phyloP scores from a whole-genome alignment of 345 rosid species.

The Cardamine chenopodiifolia region DNA sequence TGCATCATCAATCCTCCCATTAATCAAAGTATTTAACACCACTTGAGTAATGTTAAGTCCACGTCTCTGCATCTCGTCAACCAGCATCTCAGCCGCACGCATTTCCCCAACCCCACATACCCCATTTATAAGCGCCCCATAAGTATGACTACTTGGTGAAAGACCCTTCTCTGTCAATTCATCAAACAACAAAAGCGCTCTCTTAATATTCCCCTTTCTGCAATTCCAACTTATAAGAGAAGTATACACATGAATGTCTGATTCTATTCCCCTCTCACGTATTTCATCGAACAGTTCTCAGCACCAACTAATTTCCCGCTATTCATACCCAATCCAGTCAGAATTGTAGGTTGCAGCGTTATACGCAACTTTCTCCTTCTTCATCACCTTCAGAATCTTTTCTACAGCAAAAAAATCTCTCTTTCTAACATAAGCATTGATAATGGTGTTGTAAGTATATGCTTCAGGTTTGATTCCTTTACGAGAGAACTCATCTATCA shows the following conservation, averaged over 20 bases:
- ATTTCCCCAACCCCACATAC: slow-evolving; percentile 66
- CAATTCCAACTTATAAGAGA: slow-evolving; percentile 54
- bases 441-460: slow-evolving; percentile 58
- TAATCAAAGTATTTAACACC: slow-evolving; percentile 63
- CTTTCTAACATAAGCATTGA: slow-evolving; percentile 53
- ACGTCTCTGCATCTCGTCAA: slow-evolving; percentile 64
- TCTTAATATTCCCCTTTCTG: slow-evolving; percentile 53
- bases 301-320: slow-evolving; percentile 48
- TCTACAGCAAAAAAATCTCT: slow-evolving; percentile 49
- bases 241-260: slow-evolving; percentile 58
- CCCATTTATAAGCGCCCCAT: slow-evolving; percentile 72
- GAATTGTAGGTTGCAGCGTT: slow-evolving; percentile 58
- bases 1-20: slow-evolving; percentile 79
- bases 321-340: slow-evolving; percentile 46
- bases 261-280: slow-evolving; percentile 53
- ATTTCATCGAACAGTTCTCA: slow-evolving; percentile 68
- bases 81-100: slow-evolving; percentile 68
- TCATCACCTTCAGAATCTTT: slow-evolving; percentile 59
- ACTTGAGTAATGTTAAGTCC: slow-evolving; percentile 55
- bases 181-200: slow-evolving; percentile 64
- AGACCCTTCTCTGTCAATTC: slow-evolving; percentile 59
- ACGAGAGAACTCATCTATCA: slow-evolving; percentile 48
- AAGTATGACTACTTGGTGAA: slow-evolving; percentile 59
- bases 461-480: slow-evolving; percentile 63
- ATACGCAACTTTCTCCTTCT: slow-evolving; percentile 49